Evolutionary conservation across 2,329 filamentous ascomycete genomes (phyloP), one percentile per base, ranked within the genome.

Genomic region (Pezizomycotina sp.): DNA sequence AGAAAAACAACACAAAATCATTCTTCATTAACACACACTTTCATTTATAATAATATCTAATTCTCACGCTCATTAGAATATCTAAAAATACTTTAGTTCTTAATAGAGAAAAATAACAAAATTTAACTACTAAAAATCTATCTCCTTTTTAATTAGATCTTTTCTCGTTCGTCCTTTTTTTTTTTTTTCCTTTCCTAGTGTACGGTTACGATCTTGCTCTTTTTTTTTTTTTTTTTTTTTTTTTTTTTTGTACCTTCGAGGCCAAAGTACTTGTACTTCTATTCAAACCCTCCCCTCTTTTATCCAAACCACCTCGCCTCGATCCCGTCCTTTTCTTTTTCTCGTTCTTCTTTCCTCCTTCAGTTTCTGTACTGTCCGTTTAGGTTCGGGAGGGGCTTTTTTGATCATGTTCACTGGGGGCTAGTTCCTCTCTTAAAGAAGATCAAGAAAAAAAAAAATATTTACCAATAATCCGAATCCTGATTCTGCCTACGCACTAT

Each of bases 211-310:
- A 29, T 31, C 23, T 25, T 33, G 30, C 31, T 35, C 30, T 47
- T 52, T 31, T 45, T 45, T 27, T 32, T 10, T 42, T 42, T 41
- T 32, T 36, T 38, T 27, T 16, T 42, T 33, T 32, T 31, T 20
- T 34, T 40, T 31, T 21, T 28, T 36, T 14, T 36, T 27, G 31
- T 37, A 34, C 31, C 32, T 39, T 36, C 38, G 38, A 33, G 34
- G 34, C 30, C 34, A 27, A 31, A 43, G 34, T 22, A 24, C 32
- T 32, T 27, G 31, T 36, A 28, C 29, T 41, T 21, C 21, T 27
- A 30, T 31, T 19, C 20, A 30, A 19, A 28, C 26, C 22, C 15
- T 6, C 22, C 28, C 20, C 23, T 34, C 26, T 22, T 24, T 20
- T 24, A 10, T 7, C 19, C 27, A 38, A 15, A 14, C 6, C 26